Base-by-base conservation (phyloP, 2,329 filamentous ascomycete species). In the Fusarium oxysporum region DNA sequence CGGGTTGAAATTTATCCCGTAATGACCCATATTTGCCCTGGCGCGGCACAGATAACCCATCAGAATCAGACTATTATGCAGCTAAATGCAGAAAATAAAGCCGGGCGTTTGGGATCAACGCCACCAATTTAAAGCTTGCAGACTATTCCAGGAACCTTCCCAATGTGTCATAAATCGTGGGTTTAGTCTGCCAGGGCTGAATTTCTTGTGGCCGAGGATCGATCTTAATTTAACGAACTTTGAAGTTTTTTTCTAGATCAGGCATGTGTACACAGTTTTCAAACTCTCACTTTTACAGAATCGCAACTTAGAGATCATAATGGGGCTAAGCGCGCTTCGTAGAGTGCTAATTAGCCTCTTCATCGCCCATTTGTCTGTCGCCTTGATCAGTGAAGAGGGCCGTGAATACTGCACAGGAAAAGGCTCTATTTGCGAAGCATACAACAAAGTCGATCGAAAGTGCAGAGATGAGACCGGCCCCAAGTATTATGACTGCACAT, bases 401-500 rank as follows among this genome's bases (percentile, higher is more conserved):
- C 37, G 63, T 2, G 70, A 69, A 57, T 73, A 66, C 33, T 73
- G 70, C 19, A 33, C 61, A 17, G 68, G 70, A 40, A 60, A 69
- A 47, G 70, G 68, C 10, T 73, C 70, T 28, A 73, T 73, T 33
- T 73, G 70, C 19, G 50, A 67, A 25, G 70, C 65, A 9, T 66
- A 44, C 38, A 44, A 69, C 21, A 50, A 53, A 16, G 44, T 73
- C 41, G 65, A 69, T 32, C 55, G 47, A 17, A 44, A 35, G 4
- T 73, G 70, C 59, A 50, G 62, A 30, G 68, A 71, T 32, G 47
- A 73, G 30, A 64, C 65, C 32, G 70, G 64, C 13, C 32, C 35
- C 30, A 41, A 48, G 19, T 69, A 68, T 41, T 58, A 63, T 17
- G 35, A 69, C 13, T 73, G 70, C 37, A 62, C 58, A 21, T 71